Conservation (phyloP, 176 grass and related monocot species). For the Musa acuminata region DNA sequence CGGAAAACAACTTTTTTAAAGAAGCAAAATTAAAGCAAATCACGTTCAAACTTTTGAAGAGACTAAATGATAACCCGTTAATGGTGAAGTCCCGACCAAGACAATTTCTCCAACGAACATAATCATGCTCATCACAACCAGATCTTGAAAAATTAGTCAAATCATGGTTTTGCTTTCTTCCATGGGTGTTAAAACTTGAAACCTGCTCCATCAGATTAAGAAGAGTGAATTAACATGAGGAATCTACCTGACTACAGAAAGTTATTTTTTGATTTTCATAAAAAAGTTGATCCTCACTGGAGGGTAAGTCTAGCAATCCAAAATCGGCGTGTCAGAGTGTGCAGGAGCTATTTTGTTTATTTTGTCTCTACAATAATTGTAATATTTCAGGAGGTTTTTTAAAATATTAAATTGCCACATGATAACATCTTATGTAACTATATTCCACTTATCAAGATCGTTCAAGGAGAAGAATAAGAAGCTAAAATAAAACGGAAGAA, state of each 20-base stretch:
- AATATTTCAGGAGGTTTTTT: no score
- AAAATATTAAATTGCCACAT: no score
- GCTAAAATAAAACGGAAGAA: no score
- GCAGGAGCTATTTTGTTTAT: no score
- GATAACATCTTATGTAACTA: no score
- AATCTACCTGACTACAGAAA: conserved; percentile 2
- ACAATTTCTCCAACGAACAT: conserved; percentile 81
- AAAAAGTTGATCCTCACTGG: no score
- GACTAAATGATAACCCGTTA: conserved; percentile 42
- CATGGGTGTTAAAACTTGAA: conserved; percentile 78
- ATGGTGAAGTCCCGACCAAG: conserved; percentile 84
- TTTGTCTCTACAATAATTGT: no score
- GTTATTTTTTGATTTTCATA: not conserved
- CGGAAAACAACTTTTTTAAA: not conserved
- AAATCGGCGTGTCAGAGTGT: no score
- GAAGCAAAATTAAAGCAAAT: not conserved
- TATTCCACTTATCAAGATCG: no score
- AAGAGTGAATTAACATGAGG: conserved; percentile 1
- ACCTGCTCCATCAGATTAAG: conserved; percentile 36
- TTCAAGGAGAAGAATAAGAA: no score
- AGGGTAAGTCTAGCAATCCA: no score
- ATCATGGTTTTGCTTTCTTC: conserved; percentile 35
- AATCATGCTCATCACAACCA: conserved; percentile 67
- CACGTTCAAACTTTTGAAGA: not conserved
- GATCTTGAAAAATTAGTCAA: conserved; percentile 28